phyloP scores from a whole-genome alignment of 2,329 filamentous ascomycete species.

The Ceratocystiopsis minuta region DNA sequence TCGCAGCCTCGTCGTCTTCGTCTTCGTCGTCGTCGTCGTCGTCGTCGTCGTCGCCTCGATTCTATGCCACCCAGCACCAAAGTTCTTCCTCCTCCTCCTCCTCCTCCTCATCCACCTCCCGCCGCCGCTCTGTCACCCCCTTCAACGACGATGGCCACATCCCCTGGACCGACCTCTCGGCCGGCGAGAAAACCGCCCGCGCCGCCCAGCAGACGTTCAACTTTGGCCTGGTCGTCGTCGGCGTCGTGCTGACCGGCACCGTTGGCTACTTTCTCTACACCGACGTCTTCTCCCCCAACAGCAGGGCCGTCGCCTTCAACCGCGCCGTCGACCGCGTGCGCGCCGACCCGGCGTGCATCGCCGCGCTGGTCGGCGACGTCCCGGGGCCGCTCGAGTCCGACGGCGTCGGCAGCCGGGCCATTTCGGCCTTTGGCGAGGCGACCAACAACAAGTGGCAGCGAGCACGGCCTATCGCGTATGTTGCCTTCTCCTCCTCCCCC shows the following conservation, averaged over 20 bases:
- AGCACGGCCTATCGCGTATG: conserved; percentile 41
- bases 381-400: too few relatives aligned
- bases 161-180: conserved; percentile 61
- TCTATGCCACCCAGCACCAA: conserved; percentile 39
- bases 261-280: conserved; percentile 63
- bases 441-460: conserved; percentile 68
- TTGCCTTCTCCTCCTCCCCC: not conserved
- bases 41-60: conserved; percentile 17
- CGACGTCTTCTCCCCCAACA: conserved; percentile 70
- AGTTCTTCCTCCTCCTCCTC: conserved; percentile 8
- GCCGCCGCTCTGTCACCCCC: conserved; percentile 56
- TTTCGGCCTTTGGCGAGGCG: conserved; percentile 64
- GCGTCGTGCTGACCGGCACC: conserved; percentile 58
- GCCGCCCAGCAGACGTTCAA: conserved; percentile 87
- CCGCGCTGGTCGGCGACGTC: conserved; percentile 49
- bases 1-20: not conserved
- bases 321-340: conserved; percentile 66
- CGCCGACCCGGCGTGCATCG: conserved; percentile 47
- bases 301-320: conserved; percentile 78
- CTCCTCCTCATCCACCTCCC: conserved; percentile 22
- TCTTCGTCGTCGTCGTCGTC: conserved; percentile 1
- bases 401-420: conserved; percentile 34
- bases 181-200: conserved; percentile 60
- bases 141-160: conserved; percentile 75
- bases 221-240: conserved; percentile 57